These are phyloP conservation scores for Drechslerella stenobrocha DNA, from an alignment of 2,329 filamentous ascomycete species.

Conservation along the genomic window DNA sequence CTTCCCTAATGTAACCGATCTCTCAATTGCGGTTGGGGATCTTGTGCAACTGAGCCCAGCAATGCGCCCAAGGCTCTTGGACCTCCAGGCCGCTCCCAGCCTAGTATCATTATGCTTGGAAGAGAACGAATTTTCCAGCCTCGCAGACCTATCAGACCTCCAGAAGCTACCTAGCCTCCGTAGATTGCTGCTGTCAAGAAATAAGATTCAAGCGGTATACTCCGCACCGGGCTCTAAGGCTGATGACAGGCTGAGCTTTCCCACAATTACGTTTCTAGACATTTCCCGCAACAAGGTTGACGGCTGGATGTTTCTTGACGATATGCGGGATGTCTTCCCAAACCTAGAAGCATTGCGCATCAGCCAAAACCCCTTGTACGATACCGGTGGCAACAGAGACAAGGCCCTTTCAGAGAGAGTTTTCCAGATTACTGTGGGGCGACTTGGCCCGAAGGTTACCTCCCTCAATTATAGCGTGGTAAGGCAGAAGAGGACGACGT, in stretches of 20 bases:
- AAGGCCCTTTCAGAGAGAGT: slow-evolving; percentile 57
- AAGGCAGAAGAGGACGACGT: slow-evolving; percentile 5
- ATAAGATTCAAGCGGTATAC: slow-evolving; percentile 64
- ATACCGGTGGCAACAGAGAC: slow-evolving; percentile 64
- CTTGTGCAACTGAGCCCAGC: slow-evolving; percentile 7
- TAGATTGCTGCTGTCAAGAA: slow-evolving; percentile 73
- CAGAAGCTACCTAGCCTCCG: slow-evolving; percentile 61
- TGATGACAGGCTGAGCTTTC: slow-evolving; percentile 59
- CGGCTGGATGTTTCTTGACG: slow-evolving; percentile 69
- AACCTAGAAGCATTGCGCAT: slow-evolving; percentile 74
- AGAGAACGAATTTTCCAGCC: slow-evolving; percentile 68
- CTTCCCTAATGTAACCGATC: slow-evolving; percentile 34
- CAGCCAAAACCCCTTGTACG: slow-evolving; percentile 74
- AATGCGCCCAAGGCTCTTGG: slow-evolving; percentile 26
- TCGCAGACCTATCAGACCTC: slow-evolving; percentile 65
- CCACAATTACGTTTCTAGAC: slow-evolving; percentile 67
- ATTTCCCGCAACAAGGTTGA: slow-evolving; percentile 71
- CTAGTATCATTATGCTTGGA: slow-evolving; percentile 66
- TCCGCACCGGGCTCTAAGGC: slow-evolving; percentile 54
- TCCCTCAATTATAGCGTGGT: slow-evolving; percentile 40
- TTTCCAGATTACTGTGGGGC: slow-evolving; percentile 50
- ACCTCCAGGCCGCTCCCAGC: slow-evolving; percentile 26
- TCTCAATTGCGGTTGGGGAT: slow-evolving; percentile 38
- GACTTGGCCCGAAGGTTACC: slow-evolving; percentile 21
- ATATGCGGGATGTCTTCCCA: slow-evolving; percentile 65